Evolutionary conservation across 768 basidiomycete species (phyloP), one percentile per base, ranked within the genome.

Genomic region (Mycena kentingensis): DNA sequence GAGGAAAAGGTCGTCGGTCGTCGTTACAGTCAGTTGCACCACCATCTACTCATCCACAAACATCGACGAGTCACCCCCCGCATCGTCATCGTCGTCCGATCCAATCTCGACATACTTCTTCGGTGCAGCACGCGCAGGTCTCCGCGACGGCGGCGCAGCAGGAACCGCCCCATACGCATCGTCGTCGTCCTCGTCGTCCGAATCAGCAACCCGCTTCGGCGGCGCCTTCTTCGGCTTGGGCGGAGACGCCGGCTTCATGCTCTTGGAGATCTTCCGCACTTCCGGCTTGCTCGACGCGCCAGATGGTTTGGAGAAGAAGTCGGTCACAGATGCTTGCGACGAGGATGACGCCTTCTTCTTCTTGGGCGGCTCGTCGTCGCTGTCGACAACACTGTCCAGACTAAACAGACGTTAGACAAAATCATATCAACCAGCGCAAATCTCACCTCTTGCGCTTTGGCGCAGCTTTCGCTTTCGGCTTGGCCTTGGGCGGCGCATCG

Each of bases 381-480:
- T 71, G 19, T 71, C 73, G 27, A 58, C 65, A 25, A 67, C 65
- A 39, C 76, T 80, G 52, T 52, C 47, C 34, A 44, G 24, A 49
- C 24, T 28, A 24, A 41, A 5, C 49, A 53, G 35, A 54, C 18
- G 38, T 47, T 7, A 42, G 35, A 16, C 43, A 15, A 34, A 15
- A 50, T 15, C 19, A 3, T 24, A 24, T 26, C 24, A 34, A 42
- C 15, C 37, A 43, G 46, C 39, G 34, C 13, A n/a, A 38, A 24
- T 28, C 74, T 27, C 45, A 86, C 89, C 81, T 87, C 69, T 90
- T 92, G 36, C 88, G 82, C 69, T 91, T 91, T 37, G 70, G 64
- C 15, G 63, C 60, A 16, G 66, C 65, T 61, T 73, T 74, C 2
- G 69, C 74, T 58, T 81, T 57, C 15, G 60, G 62, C 47, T 63